Base-by-base conservation (phyloP, 345 rosid genomes). In the Ceriops zippeliana region DNA sequence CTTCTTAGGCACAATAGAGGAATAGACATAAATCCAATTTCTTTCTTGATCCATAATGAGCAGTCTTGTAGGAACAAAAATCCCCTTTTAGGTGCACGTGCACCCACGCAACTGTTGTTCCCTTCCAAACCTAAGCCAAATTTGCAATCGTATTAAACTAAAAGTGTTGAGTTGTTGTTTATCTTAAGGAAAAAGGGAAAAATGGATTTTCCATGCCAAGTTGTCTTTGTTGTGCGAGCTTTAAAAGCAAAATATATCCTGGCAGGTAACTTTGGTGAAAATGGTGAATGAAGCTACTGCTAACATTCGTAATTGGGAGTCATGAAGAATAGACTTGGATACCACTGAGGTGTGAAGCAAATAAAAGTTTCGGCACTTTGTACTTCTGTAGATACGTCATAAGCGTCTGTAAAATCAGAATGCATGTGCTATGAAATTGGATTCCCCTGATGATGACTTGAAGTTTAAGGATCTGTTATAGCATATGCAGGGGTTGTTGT, bases 271-370 rank as follows among this genome's bases (percentile, higher is more conserved):
- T 51, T 68, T 92, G 84, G 98, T 92, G 75, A 89, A 86, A 73
- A 90, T 92, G 98, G 84, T 90, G 58, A 92, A 92, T 24, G 97
- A 92, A 82, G 98, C 98, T 52, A 92, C 97, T 0, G 80, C 96
- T 38, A 92, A 85, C 78, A 89, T 89, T 74, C 98, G 89, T 27
- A 87, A 87, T 20, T 92, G 98, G 98, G 86, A 76, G 19, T 76
- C 83, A 7, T 85, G 71, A 67, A 64, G 47, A 63, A 46, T 13
- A 63, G 1, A 24, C 16, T 24, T 15, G 9, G 64, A 16, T 24
- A 11, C 1, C 24, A 20, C 5, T 63, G 11, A 10, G 26, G 2
- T 24, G 9, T 1, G 10, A 32, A 46, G 35, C 30, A 37, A 34
- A 34, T 9, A 6, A 30, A 37, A 11, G 15, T 21, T 8, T 24